Base-by-base conservation (phyloP, 2,329 filamentous ascomycete species). In the Verticillium tricorpus region DNA sequence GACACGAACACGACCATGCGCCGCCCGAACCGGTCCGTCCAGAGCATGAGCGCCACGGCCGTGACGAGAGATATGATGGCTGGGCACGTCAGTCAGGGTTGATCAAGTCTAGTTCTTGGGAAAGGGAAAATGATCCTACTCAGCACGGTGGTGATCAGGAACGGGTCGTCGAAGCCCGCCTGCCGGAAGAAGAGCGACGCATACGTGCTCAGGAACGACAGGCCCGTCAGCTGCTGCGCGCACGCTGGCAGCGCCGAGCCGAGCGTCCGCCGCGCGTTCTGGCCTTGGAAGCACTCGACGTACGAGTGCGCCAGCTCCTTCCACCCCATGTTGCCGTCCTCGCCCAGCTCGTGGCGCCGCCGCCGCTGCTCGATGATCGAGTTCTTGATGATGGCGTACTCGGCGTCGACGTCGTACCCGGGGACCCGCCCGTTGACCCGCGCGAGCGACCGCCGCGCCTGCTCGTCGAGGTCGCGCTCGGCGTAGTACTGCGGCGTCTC, bases 401-500 rank as follows among this genome's bases (percentile, higher is more conserved):
- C 69, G 28, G 70, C 68, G 22, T 73, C 67, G 7, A 72, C 57
- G 56, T 74, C 62, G 58, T 70, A 74, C n/a, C 62, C 67, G 19
- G 67, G 58, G 8, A 74, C 67, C 8, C 66, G 67, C 7, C 67
- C 61, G 54, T 72, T 66, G 15, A 71, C 64, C 6, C 60, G 64
- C 0, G 60, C 63, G 1, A 65, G 62, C 1, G 65, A 60, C 57
- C 66, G 67, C 19, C 60, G 62, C 32, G 69, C 70, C 1, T 63
- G 39, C 17, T 68, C 68, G 2, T 65, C 45, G 11, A 66, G 59
- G 3, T 65, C 69, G 11, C 62, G 63, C 6, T 61, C 70, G 2
- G 71, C 70, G 12, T 74, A 73, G 73, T 74, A 80, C 9, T 22
- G 75, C 0, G 78, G 77, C 0, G 76, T 75, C 58, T 77, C 75